A percentile compares a stretch with the other conserved stretches of the same genome.
These are phyloP conservation scores for Sclerotinia borealis DNA, from an alignment of 2,329 filamentous ascomycete species.

Conservation along the genomic window DNA sequence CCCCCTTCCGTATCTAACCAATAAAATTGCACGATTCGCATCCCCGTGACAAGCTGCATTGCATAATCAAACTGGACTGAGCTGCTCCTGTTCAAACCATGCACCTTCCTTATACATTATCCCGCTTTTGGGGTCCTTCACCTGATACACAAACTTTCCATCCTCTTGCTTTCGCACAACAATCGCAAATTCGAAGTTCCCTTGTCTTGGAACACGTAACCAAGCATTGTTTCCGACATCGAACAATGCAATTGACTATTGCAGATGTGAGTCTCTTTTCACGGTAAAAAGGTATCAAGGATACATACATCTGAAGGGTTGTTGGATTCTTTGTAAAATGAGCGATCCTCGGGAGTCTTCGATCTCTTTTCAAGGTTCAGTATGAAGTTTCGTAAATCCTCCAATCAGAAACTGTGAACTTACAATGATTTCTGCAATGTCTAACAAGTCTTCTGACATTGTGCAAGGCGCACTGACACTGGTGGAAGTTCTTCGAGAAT, in stretches of 20 bases:
- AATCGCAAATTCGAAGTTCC: not conserved
- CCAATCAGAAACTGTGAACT: not conserved
- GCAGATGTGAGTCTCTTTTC: not conserved
- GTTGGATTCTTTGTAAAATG: not conserved
- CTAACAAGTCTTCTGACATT: not conserved
- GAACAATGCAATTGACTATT: not conserved
- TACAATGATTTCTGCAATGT: not conserved
- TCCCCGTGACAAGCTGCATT: not conserved
- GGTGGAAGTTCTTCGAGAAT: not conserved
- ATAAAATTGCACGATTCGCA: not conserved
- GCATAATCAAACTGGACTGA: not conserved
- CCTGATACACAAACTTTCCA: conserved; percentile 11
- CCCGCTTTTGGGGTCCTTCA: conserved; percentile 9
- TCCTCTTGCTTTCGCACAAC: not conserved
- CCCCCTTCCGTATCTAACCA: no score
- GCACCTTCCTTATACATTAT: conserved; percentile 11
- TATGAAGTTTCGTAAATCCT: not conserved
- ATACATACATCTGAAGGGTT: not conserved
- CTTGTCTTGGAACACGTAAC: not conserved
- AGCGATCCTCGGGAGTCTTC: conserved; percentile 6
- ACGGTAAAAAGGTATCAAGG: no score
- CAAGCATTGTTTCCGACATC: not conserved
- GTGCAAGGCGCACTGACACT: not conserved
- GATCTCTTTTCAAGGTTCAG: not conserved
- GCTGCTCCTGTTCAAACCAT: conserved; percentile 12